Evolutionary conservation across 441 rosid species (phyloP).

Genomic region (Pelargonium fulgidum): DNA sequence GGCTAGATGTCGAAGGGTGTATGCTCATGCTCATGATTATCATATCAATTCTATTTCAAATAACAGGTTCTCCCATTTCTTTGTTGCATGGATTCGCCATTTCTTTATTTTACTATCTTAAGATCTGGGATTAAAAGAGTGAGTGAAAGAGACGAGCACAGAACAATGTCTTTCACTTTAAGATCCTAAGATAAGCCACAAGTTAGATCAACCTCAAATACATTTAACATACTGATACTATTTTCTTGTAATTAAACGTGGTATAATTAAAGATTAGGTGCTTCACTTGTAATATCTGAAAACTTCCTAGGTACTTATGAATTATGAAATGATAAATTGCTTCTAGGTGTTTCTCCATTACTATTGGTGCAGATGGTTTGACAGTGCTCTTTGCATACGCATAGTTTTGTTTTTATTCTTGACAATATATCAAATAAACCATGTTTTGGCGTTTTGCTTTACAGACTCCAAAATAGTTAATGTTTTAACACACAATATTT

Average conservation of each 20-base stretch:
- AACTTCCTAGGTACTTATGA: not conserved
- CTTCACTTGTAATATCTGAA: not conserved
- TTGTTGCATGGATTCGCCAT: not conserved
- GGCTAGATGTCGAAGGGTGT: slow-evolving; percentile 91
- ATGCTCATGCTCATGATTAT: slow-evolving; percentile 98
- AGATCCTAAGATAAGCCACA: not conserved
- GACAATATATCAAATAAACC: too few species aligned
- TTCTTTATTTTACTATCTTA: slow-evolving; percentile 6
- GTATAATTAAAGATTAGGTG: not conserved
- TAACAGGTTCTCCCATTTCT: slow-evolving; percentile 56
- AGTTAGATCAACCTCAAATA: not conserved
- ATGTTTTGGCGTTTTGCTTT: too few species aligned
- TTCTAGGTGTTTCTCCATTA: not conserved
- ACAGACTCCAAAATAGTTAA: too few species aligned
- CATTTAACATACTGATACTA: not conserved
- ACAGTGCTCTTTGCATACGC: too few species aligned
- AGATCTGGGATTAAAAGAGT: not conserved
- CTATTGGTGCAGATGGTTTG: not conserved
- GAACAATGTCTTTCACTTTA: not conserved
- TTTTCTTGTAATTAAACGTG: not conserved
- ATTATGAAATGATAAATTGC: not conserved
- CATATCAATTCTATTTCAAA: slow-evolving; percentile 96
- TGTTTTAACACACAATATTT: too few species aligned
- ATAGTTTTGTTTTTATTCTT: too few species aligned
- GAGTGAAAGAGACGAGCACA: not conserved